phyloP scores from a whole-genome alignment of 73 alveolate genomes.

The Diophrys sp. region DNA sequence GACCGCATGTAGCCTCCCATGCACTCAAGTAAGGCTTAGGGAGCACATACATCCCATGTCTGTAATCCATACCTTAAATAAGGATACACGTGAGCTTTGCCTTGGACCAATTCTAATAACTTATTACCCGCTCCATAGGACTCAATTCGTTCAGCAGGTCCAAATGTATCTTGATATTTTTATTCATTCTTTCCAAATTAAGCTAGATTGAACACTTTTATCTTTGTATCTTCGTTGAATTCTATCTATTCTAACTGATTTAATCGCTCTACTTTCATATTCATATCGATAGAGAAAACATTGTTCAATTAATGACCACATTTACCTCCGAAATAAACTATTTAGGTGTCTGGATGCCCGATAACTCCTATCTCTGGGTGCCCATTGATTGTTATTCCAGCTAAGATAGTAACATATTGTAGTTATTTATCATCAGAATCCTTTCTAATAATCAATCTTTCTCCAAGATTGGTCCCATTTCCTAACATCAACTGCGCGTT shows the following conservation, averaged over 20 bases:
- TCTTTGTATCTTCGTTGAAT: not conserved
- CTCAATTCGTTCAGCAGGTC: not conserved
- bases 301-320: not conserved
- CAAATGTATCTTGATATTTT: not conserved
- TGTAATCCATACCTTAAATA: not conserved
- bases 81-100: not conserved
- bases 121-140: not conserved
- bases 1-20: not conserved
- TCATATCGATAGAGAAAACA: not conserved
- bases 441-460: conserved; percentile 15
- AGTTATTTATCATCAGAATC: conserved; percentile 9
- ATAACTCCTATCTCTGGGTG: not conserved
- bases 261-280: not conserved
- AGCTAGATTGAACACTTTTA: not conserved
- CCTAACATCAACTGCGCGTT: not conserved
- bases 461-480: not conserved
- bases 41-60: not conserved
- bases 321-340: not conserved
- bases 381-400: not conserved
- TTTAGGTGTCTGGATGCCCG: not conserved
- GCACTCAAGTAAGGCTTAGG: not conserved
- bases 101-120: not conserved
- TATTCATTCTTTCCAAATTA: not conserved
- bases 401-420: conserved; percentile 13
- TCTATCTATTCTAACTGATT: not conserved